Evolutionary conservation across 2,329 filamentous ascomycete species (phyloP).

Genomic region (Xylariaceae sp.): DNA sequence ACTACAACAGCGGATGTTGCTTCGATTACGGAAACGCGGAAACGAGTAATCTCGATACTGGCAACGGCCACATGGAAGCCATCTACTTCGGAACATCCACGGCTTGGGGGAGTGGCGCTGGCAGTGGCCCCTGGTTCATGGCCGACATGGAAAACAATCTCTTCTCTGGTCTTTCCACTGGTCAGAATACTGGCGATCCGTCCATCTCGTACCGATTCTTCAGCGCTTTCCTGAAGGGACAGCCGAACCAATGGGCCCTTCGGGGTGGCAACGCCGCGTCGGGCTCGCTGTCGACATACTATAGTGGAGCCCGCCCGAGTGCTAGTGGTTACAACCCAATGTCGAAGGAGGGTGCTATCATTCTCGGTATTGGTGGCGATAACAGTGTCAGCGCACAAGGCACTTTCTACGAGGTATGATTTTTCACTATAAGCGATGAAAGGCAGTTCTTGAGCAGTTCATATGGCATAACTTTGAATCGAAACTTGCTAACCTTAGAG

Average conservation of each 20-base stretch:
- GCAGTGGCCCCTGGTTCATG: conserved; percentile 65
- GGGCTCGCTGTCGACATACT: conserved; percentile 56
- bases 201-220: conserved; percentile 55
- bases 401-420: conserved; percentile 55
- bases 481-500: no score
- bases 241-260: conserved; percentile 56
- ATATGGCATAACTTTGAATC: no score
- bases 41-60: conserved; percentile 50
- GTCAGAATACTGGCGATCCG: conserved; percentile 50
- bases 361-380: conserved; percentile 70
- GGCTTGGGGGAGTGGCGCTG: conserved; percentile 54
- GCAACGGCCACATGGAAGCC: conserved; percentile 66
- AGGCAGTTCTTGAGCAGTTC: no score
- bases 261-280: conserved; percentile 56
- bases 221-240: conserved; percentile 56
- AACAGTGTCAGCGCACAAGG: conserved; percentile 59
- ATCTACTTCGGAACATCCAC: conserved; percentile 61
- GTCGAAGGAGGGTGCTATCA: conserved; percentile 63
- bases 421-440: no score
- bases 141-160: conserved; percentile 67
- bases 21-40: conserved; percentile 60
- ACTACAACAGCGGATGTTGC: conserved; percentile 57
- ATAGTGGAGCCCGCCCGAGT: conserved; percentile 52
- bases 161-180: conserved; percentile 52
- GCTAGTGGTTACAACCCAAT: conserved; percentile 58